A percentile compares a stretch with the other conserved stretches of the same genome.
Evolutionary conservation across 2,329 filamentous ascomycete genomes (phyloP).

Genomic region (Sordariomycetes sp.): DNA sequence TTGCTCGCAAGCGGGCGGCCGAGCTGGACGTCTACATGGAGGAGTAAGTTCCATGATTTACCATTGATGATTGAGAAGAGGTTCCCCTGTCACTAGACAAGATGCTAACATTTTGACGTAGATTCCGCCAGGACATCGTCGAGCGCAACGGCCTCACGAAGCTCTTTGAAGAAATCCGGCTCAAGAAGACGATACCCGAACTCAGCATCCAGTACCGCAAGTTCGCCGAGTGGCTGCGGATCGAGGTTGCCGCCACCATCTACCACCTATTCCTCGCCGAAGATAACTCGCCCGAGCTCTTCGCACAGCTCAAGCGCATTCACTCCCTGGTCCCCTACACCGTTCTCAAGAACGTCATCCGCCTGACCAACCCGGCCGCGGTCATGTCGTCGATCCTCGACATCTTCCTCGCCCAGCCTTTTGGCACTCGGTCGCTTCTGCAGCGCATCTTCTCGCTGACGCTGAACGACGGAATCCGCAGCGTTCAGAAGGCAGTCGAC

Average conservation of each 20-base stretch:
- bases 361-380: conserved; percentile 87
- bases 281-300: conserved; percentile 93
- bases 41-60: conserved; percentile 38
- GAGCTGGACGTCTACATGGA: conserved; percentile 99
- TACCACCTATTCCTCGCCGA: conserved; percentile 97
- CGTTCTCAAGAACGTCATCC: conserved; percentile 90
- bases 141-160: conserved; percentile 74
- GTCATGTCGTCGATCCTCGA: conserved; percentile 96
- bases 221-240: conserved; percentile 95
- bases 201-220: conserved; percentile 94
- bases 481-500: conserved; percentile 79
- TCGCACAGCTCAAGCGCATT: conserved; percentile 85
- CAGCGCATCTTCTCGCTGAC: conserved; percentile 92
- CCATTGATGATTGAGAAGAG: not conserved
- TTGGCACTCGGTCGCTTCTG: conserved; percentile 77
- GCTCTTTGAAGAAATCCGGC: conserved; percentile 83
- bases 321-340: conserved; percentile 91
- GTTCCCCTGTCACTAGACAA: not conserved
- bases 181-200: conserved; percentile 76
- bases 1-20: conserved; percentile 76
- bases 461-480: conserved; percentile 77
- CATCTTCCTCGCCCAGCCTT: conserved; percentile 89
- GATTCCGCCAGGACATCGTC: conserved; percentile 54
- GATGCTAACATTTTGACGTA: conserved; percentile 11
- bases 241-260: conserved; percentile 90